Evolutionary conservation across 306 rosid genomes (phyloP).

Genomic region (Begonia loranthoides): DNA sequence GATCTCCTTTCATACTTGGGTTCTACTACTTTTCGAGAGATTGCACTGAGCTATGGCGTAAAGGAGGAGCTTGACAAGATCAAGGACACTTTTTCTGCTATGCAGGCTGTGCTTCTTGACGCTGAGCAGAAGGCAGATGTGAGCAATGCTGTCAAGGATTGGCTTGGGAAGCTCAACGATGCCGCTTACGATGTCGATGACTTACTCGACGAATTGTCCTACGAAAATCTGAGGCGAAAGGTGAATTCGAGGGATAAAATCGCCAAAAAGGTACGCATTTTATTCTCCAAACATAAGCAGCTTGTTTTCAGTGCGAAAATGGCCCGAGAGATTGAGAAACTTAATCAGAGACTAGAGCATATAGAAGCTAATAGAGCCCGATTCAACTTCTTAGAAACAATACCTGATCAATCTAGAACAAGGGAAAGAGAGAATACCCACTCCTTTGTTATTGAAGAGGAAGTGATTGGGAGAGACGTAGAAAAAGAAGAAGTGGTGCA

Average conservation of each 20-base stretch:
- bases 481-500: background rate
- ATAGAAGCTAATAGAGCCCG: too few species aligned
- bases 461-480: conserved; percentile 1
- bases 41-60: background rate
- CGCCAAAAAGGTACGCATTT: conserved; percentile 5
- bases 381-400: too few species aligned
- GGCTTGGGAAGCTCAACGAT: too few species aligned
- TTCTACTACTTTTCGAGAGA: background rate
- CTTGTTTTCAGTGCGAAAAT: too few species aligned
- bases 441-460: too few species aligned
- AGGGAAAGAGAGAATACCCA: too few species aligned
- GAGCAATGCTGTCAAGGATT: too few species aligned
- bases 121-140: too few species aligned
- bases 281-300: conserved; percentile 8
- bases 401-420: too few species aligned
- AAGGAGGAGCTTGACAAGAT: background rate
- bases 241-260: conserved; percentile 1
- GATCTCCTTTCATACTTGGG: background rate
- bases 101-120: background rate
- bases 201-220: conserved; percentile 15
- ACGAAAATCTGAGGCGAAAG: conserved; percentile 11
- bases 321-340: background rate
- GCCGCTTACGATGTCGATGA: too few species aligned
- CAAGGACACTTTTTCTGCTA: background rate
- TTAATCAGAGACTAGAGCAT: conserved; percentile 6